Conservation (phyloP, 306 rosid genomes). For the Mimosa pudica region DNA sequence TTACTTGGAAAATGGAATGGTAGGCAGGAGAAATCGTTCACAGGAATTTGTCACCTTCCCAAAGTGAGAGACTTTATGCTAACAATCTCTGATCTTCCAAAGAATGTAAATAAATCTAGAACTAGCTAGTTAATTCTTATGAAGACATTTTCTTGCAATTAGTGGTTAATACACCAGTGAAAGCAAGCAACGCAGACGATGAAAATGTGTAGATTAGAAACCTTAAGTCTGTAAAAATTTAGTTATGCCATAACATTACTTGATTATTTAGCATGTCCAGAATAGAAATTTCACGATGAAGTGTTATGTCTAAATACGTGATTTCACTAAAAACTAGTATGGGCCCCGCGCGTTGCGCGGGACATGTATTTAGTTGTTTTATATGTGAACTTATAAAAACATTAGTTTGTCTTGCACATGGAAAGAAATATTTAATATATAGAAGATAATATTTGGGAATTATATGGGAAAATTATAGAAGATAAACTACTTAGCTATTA, state of each 20-base stretch:
- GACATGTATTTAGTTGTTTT: too few species aligned
- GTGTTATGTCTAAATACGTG: not conserved
- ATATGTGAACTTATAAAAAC: too few species aligned
- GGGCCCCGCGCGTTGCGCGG: too few species aligned
- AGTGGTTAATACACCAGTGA: not conserved
- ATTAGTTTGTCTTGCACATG: too few species aligned
- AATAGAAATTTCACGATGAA: not conserved
- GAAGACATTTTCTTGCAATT: not conserved
- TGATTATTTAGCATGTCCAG: not conserved
- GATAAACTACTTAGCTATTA: too few species aligned
- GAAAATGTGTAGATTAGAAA: not conserved
- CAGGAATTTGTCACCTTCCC: slow-evolving; percentile 13
- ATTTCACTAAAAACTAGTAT: not conserved
- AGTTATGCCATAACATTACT: not conserved
- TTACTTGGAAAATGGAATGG: not conserved
- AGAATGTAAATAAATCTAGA: too few species aligned
- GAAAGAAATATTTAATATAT: too few species aligned
- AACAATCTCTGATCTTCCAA: too few species aligned
- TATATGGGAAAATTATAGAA: too few species aligned
- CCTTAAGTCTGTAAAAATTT: too few species aligned
- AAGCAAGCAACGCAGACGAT: not conserved
- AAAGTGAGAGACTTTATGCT: too few species aligned
- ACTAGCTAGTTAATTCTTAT: not conserved
- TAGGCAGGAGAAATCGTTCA: not conserved
- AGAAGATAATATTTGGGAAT: too few species aligned